Evolutionary conservation across 257 asterid species (phyloP), one percentile per base, ranked within the genome.

Genomic region (Pogostemon cablin): DNA sequence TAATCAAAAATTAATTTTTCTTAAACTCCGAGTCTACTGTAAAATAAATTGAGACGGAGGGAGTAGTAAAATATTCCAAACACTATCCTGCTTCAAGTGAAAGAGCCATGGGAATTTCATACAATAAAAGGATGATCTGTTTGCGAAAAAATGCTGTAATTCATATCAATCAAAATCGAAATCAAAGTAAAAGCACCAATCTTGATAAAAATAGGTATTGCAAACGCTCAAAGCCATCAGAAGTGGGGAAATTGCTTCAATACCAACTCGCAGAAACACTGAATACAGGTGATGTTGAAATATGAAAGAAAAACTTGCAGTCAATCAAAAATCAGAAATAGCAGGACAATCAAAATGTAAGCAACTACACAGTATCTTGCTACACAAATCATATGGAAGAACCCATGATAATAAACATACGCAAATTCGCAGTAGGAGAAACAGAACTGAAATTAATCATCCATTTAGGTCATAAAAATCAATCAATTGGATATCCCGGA

Each of bases 271-370:
- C 20, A 4, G 43, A 8, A 25, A 38, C 39, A 67, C 39, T 37
- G 37, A 37, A 50, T 8, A 38, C 8, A 10, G 9, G 32, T 25
- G 38, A 8, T 4, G 48, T 17, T 52, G 8, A 61, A 9, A 50
- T n/a, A 37, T 15, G 32, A 57, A 44, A 47, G 9, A 12, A 55
- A 20, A 55, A 43, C 1, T 32, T 10, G 32, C 11, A 48, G 59
- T 6, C 54, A 3, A 9, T 39, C 0, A 15, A 59, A 39, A 57
- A 32, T 9, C 62, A 57, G 17, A 59, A n/a, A 39, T 43, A 11
- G 44, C 25, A 59, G 64, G 37, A 39, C 9, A 32, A 32, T 67
- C 47, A 68, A 40, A 43, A 43, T 42, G 56, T 17, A 75, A 74
- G 39, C 8, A 11, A 48, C 20, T n/a, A 2, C 6, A 54, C 39